Percentiles rank a stretch among this genome's conserved stretches.
These are phyloP conservation scores for Quercus lobata DNA, from an alignment of 331 rosid species.

Conservation along the genomic window DNA sequence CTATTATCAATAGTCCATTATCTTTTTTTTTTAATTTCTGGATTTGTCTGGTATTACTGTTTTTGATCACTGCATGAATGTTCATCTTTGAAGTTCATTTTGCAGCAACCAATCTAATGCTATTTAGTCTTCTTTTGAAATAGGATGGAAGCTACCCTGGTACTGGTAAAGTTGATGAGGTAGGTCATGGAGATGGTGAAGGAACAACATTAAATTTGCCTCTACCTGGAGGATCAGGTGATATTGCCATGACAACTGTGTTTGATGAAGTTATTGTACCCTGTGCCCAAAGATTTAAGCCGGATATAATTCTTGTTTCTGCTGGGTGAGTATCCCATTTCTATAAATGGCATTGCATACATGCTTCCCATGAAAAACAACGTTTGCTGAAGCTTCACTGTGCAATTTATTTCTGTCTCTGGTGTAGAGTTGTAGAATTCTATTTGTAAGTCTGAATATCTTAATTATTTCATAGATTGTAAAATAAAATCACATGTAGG, in stretches of 20 bases:
- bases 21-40: too few species aligned
- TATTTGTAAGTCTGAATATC: neutral
- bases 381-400: neutral
- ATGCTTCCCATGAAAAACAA: neutral
- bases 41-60: neutral
- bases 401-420: neutral
- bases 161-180: constrained; percentile 80
- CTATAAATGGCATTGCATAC: neutral
- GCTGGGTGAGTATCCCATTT: constrained; percentile 75
- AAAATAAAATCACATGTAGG: neutral
- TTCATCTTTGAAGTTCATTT: neutral
- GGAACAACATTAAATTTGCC: constrained; percentile 92
- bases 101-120: neutral
- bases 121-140: constrained; percentile 3
- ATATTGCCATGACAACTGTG: constrained; percentile 63
- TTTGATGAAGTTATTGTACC: constrained; percentile 88
- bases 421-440: constrained; percentile 1
- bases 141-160: constrained; percentile 97
- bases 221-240: constrained; percentile 96
- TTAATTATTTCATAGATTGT: neutral
- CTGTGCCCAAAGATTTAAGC: constrained; percentile 83
- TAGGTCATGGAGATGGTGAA: constrained; percentile 75
- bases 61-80: neutral
- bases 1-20: neutral
- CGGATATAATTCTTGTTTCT: constrained; percentile 92